Conservation (phyloP, 2,329 filamentous ascomycete genomes). For the Pyrenochaeta sp. region DNA sequence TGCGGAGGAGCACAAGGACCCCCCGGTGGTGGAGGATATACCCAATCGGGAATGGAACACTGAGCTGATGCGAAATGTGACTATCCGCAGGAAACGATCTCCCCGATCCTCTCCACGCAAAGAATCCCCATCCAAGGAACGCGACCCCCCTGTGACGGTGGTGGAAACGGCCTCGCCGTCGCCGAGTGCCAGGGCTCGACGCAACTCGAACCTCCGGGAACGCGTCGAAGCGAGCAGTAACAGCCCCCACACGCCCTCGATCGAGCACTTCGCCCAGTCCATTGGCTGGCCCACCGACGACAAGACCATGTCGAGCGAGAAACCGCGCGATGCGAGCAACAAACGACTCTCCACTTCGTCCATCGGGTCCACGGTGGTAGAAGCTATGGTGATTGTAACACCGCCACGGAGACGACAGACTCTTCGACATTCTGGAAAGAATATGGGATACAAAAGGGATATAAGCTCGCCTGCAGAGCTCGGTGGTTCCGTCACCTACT, state of each 20-base stretch:
- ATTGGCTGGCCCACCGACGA: conserved; percentile 58
- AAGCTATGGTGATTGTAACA: conserved; percentile 62
- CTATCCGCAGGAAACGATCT: conserved; percentile 46
- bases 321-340: conserved; percentile 38
- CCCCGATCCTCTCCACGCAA: conserved; percentile 32
- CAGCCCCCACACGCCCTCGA: conserved; percentile 47
- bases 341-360: conserved; percentile 61
- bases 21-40: conserved; percentile 30
- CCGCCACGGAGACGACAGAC: conserved; percentile 54
- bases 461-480: conserved; percentile 42
- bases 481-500: conserved; percentile 53
- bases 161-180: conserved; percentile 28
- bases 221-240: conserved; percentile 43
- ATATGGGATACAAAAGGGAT: conserved; percentile 58
- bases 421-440: conserved; percentile 63
- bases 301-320: conserved; percentile 33
- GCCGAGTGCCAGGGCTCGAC: conserved; percentile 25
- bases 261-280: conserved; percentile 58
- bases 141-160: conserved; percentile 13
- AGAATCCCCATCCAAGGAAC: conserved; percentile 7
- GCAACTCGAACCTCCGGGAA: conserved; percentile 40
- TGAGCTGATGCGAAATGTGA: conserved; percentile 52
- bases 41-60: conserved; percentile 50
- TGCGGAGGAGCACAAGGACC: conserved; percentile 21
- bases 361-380: conserved; percentile 61